Conservation (phyloP, 78 protist species). For the Bodo saltans region DNA sequence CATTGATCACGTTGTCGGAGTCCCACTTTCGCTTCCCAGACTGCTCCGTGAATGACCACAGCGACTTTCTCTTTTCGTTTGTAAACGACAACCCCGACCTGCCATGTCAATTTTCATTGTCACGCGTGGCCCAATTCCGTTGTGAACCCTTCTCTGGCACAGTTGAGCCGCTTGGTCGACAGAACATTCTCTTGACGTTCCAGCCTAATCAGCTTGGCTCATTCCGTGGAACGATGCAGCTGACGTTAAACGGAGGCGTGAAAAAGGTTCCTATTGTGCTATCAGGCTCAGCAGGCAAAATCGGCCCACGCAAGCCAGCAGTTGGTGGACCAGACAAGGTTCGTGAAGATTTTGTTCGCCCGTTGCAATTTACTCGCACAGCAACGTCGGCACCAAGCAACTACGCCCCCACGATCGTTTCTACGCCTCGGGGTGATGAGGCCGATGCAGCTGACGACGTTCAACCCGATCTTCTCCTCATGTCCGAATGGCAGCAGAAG, state of each 20-base stretch:
- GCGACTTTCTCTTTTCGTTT: neutral
- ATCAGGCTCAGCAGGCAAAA: neutral
- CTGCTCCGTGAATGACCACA: neutral
- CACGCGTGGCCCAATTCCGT: slow-evolving; percentile 27
- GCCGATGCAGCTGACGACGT: neutral
- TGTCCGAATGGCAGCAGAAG: slow-evolving; percentile 20
- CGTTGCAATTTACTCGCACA: neutral
- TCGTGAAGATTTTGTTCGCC: slow-evolving; percentile 18
- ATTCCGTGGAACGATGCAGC: neutral
- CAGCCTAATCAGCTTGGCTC: slow-evolving; percentile 32
- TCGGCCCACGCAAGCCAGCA: neutral
- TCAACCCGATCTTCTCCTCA: too few relatives aligned
- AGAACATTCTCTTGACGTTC: slow-evolving; percentile 15
- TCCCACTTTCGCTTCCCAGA: neutral
- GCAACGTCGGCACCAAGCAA: neutral
- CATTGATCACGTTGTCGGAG: slow-evolving; percentile 7
- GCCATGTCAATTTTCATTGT: neutral
- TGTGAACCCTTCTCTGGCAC: neutral
- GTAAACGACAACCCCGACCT: slow-evolving; percentile 19
- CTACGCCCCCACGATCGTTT: neutral
- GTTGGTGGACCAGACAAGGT: slow-evolving; percentile 26
- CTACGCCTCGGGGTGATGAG: too few relatives aligned
- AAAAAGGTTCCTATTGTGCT: neutral
- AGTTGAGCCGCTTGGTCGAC: neutral
- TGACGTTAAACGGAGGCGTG: slow-evolving; percentile 3